Conservation (phyloP, 768 basidiomycete species). For the Trametes cinnabarina region DNA sequence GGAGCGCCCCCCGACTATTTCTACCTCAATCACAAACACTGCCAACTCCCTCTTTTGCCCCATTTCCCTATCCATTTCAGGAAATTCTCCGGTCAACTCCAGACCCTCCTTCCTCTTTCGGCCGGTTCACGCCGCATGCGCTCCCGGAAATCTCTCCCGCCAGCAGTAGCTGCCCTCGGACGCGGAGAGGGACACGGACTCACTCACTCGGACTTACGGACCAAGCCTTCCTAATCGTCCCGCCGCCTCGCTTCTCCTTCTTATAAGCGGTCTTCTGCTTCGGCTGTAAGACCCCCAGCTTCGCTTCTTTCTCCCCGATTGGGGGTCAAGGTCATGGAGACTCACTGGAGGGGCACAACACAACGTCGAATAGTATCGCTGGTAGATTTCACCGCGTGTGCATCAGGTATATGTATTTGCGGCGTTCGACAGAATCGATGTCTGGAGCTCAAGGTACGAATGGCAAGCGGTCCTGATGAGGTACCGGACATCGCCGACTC, state of each 20-base stretch:
- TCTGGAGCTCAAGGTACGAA: background rate
- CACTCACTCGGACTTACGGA: background rate
- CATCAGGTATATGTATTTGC: too few species aligned
- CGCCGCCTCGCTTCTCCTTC: background rate
- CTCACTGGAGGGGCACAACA: too few species aligned
- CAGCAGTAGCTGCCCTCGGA: too few species aligned
- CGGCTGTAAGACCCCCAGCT: background rate
- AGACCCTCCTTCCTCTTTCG: slow-evolving; percentile 1
- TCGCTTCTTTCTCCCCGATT: background rate
- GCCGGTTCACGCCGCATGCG: slow-evolving; percentile 1
- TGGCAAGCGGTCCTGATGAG: slow-evolving; percentile 1
- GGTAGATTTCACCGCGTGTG: too few species aligned
- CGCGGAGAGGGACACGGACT: background rate
- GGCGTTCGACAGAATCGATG: background rate
- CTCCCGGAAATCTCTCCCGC: too few species aligned
- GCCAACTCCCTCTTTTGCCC: slow-evolving; percentile 18
- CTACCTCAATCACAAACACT: slow-evolving; percentile 23
- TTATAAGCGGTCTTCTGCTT: background rate
- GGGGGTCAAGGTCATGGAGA: too few species aligned
- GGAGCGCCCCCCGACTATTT: slow-evolving; percentile 21
- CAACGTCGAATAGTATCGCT: too few species aligned
- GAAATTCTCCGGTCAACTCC: slow-evolving; percentile 1
- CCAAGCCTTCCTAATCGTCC: slow-evolving; percentile 1
- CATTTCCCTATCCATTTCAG: background rate
- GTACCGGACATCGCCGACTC: slow-evolving; percentile 18